Base-by-base conservation (phyloP, 768 basidiomycete genomes). In the Panaeolus cyanescens region DNA sequence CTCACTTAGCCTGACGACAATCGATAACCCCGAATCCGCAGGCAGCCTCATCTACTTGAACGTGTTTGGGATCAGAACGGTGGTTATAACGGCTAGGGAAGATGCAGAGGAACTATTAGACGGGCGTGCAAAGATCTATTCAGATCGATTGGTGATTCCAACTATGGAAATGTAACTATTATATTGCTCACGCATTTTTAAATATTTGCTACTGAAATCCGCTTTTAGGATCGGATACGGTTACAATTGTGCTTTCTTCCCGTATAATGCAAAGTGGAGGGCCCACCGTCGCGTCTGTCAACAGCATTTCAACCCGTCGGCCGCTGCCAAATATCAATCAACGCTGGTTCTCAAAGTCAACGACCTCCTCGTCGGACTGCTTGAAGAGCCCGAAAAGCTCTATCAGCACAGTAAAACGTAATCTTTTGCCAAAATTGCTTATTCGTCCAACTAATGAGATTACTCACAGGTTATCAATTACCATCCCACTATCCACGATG, bases 201-300 rank as follows among this genome's bases (percentile, higher is more conserved):
- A n/a, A n/a, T n/a, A n/a, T n/a, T n/a, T n/a, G n/a, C n/a, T n/a
- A n/a, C n/a, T n/a, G n/a, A n/a, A n/a, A n/a, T n/a, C n/a, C 19
- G 13, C 19, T 2, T 13, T 28, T 15, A 68, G 60, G 36, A 69
- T 77, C 64, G 75, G 76, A 25, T 78, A 73, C 68, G 74, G 72
- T 25, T 74, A 72, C 54, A 75, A 75, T 45, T 59, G 75, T 5
- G 72, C 70, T 8, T 64, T 74, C 22, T 67, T 74, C 58, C 72
- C 57, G 1, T 77, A 80, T 55, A 75, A 76, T 1, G 59, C 75
- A 0, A 64, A 60, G 40, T 81, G 79, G 80, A 70, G 79, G 3
- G 65, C 66, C n/a, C 74, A 78, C 45, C 66, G 79, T 25, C 74
- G 74, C 33, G 67, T 74, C 32, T 74, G 75, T 61, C 77, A 78